Evolutionary conservation across 1,139 yeast species (phyloP).

Genomic region (Pichia cactophila): DNA sequence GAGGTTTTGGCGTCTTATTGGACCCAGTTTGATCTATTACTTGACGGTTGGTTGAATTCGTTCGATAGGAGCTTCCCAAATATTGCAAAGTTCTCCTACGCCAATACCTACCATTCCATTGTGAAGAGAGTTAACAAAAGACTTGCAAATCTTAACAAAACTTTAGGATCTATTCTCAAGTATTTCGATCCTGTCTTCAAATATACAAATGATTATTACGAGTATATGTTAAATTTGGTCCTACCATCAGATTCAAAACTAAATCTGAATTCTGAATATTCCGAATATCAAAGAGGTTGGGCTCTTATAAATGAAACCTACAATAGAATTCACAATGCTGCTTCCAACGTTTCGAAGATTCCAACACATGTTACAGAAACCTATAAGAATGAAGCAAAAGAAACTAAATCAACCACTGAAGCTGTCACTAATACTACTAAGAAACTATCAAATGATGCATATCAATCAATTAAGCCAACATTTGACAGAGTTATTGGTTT

Average conservation of each 20-base stretch:
- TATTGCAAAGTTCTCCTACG: constrained; percentile 15
- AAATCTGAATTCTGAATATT: neutral
- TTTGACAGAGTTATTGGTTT: constrained; percentile 21
- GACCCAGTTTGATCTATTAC: constrained; percentile 15
- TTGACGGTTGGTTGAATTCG: constrained; percentile 12
- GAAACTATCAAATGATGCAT: constrained; percentile 27
- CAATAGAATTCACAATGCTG: constrained; percentile 17
- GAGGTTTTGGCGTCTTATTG: constrained; percentile 14
- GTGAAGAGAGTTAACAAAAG: neutral
- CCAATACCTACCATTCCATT: neutral
- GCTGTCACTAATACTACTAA: constrained; percentile 28
- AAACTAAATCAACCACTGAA: constrained; percentile 21
- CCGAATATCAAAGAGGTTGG: constrained; percentile 19
- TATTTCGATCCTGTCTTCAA: constrained; percentile 19
- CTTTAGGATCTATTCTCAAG: constrained; percentile 3
- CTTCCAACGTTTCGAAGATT: constrained; percentile 18
- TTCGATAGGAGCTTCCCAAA: constrained; percentile 20
- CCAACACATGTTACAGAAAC: constrained; percentile 24
- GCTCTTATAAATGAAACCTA: constrained; percentile 15
- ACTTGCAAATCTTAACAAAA: neutral
- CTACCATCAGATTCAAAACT: constrained; percentile 13
- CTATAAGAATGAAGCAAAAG: constrained; percentile 22
- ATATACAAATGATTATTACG: constrained; percentile 19
- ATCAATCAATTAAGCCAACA: constrained; percentile 23
- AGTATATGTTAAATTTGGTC: constrained; percentile 15